Conservation (phyloP, 257 asterid species). For the Cynanchum wilfordii region DNA sequence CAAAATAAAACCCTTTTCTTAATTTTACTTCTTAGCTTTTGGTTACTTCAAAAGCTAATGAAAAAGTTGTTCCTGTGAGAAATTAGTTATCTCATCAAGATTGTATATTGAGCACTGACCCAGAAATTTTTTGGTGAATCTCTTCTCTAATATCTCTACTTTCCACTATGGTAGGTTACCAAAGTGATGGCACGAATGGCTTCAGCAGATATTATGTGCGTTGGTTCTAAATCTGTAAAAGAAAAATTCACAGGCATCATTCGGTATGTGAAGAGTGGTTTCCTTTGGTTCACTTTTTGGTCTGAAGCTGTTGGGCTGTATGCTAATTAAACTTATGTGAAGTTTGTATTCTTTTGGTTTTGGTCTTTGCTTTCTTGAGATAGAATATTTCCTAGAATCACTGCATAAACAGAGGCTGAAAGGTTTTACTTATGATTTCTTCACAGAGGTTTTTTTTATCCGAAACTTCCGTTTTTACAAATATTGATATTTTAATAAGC, state of each 20-base stretch:
- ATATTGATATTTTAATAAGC: neutral
- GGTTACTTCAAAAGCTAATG: neutral
- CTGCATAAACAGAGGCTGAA: neutral
- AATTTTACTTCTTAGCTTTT: neutral
- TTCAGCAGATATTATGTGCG: conserved; percentile 77
- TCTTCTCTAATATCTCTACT: neutral
- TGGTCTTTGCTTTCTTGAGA: neutral
- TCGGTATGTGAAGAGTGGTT: conserved; percentile 37
- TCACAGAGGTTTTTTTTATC: neutral
- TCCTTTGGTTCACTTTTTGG: neutral
- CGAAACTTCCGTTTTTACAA: neutral
- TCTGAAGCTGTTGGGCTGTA: neutral
- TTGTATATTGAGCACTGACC: neutral
- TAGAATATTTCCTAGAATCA: neutral
- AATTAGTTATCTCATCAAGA: neutral
- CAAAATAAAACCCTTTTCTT: neutral
- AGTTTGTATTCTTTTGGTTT: neutral
- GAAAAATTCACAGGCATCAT: conserved; percentile 81
- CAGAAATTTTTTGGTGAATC: neutral
- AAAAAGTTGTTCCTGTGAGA: neutral
- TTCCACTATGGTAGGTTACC: conserved; percentile 50
- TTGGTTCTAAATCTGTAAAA: conserved; percentile 76
- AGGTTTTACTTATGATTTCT: neutral
- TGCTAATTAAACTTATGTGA: neutral
- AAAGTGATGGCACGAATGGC: conserved; percentile 93